These are phyloP conservation scores for Mollisia scopiformis DNA, from an alignment of 2,329 filamentous ascomycete genomes.

Conservation along the genomic window DNA sequence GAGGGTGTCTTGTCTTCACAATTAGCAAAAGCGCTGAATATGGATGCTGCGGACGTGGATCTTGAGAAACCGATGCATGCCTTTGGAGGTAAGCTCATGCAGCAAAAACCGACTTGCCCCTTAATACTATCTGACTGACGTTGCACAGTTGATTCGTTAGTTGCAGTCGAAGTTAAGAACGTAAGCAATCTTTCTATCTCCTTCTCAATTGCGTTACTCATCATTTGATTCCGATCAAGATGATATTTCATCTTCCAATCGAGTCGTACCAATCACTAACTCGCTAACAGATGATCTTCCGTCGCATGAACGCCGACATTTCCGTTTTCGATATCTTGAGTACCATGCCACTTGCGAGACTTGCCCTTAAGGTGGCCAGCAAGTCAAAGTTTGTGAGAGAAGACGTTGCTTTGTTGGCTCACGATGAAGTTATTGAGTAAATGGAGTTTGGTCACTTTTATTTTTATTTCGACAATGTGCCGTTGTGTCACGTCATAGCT, in stretches of 20 bases:
- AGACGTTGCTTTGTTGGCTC: slow-evolving; percentile 5
- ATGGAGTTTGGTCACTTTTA: background rate
- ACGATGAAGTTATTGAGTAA: slow-evolving; percentile 8
- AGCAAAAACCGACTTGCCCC: background rate
- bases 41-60: slow-evolving; percentile 3
- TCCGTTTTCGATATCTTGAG: slow-evolving; percentile 15
- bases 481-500: too few species aligned
- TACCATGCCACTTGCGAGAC: slow-evolving; percentile 6
- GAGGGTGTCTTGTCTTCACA: background rate
- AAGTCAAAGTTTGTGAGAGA: slow-evolving; percentile 8
- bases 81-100: slow-evolving; percentile 2
- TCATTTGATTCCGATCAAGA: background rate
- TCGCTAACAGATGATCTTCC: background rate
- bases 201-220: background rate
- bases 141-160: slow-evolving; percentile 1
- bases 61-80: slow-evolving; percentile 9
- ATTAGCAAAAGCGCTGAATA: slow-evolving; percentile 4
- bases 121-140: background rate
- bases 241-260: background rate
- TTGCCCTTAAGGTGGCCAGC: slow-evolving; percentile 8
- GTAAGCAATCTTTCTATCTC: background rate
- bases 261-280: background rate
- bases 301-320: slow-evolving; percentile 12
- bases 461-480: too few species aligned
- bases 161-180: slow-evolving; percentile 6